These are phyloP conservation scores for Nitzschia sp. DNA, from an alignment of 108 stramenopile species.

Conservation along the genomic window DNA sequence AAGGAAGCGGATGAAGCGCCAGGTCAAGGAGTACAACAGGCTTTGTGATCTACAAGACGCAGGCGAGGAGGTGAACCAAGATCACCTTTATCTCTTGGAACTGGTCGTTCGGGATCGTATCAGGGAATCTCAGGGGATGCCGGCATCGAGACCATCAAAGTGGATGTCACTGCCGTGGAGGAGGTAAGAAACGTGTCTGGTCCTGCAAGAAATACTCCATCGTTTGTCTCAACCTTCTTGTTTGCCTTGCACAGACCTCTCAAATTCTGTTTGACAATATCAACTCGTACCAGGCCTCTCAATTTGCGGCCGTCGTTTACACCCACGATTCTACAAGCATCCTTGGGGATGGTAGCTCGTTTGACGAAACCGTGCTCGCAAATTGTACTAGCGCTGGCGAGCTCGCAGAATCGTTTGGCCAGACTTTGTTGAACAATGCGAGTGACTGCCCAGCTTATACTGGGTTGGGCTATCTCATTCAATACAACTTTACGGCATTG, in stretches of 20 bases:
- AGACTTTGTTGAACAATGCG: slow-evolving; percentile 7
- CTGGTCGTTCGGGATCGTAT: no score
- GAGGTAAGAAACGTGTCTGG: no score
- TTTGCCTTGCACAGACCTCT: not conserved
- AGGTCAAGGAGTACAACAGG: no score
- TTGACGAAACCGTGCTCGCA: slow-evolving; percentile 25
- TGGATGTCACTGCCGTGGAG: slow-evolving; percentile 11
- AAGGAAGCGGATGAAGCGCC: no score
- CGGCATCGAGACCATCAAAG: slow-evolving; percentile 23
- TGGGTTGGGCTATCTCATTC: slow-evolving; percentile 75
- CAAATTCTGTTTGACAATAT: slow-evolving; percentile 10
- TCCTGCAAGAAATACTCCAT: no score
- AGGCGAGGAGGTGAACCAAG: no score
- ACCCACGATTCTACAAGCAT: slow-evolving; percentile 47
- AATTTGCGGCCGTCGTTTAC: slow-evolving; percentile 69
- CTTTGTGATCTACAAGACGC: no score
- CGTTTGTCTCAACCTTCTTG: no score
- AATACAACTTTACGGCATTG: slow-evolving; percentile 64
- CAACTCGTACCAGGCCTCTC: slow-evolving; percentile 36
- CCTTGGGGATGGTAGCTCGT: slow-evolving; percentile 12
- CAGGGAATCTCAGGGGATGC: no score
- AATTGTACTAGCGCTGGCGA: not conserved
- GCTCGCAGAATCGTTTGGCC: slow-evolving; percentile 1
- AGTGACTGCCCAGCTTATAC: slow-evolving; percentile 42
- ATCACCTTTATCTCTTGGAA: no score